phyloP scores from a whole-genome alignment of 345 rosid genomes.

The Angophora floribunda region DNA sequence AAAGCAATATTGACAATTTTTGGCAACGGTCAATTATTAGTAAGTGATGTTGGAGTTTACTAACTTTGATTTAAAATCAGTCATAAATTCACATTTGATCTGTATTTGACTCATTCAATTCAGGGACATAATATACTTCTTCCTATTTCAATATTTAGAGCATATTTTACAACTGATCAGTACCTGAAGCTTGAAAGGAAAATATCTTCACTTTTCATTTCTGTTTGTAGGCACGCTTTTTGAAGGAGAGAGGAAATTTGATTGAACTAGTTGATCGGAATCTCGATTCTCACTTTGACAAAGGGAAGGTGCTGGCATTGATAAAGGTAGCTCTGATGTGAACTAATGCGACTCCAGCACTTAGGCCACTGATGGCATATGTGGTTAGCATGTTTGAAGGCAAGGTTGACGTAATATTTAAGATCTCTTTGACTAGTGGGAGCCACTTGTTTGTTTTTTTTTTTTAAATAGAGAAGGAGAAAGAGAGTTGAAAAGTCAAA shows the following conservation, averaged over 20 bases:
- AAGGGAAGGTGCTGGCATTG: not conserved
- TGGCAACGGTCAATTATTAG: no score
- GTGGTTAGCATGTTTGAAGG: slow-evolving; percentile 20
- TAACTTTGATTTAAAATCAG: no score
- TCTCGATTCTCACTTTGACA: not conserved
- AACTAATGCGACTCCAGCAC: not conserved
- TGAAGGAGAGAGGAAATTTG: slow-evolving; percentile 3
- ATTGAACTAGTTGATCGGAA: slow-evolving; percentile 8
- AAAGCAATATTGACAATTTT: no score
- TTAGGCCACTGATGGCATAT: slow-evolving; percentile 11
- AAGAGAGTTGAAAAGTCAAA: no score
- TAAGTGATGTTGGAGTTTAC: no score
- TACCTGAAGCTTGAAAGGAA: not conserved
- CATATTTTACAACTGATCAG: not conserved
- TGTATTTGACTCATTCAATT: no score
- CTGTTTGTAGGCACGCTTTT: not conserved
- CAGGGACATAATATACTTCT: not conserved
- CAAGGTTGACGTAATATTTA: no score
- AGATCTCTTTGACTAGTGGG: no score
- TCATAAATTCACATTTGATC: no score
- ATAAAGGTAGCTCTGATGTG: slow-evolving; percentile 13
- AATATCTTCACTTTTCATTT: not conserved
- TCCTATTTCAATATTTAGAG: not conserved
- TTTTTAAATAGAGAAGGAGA: no score
- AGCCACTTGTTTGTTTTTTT: no score